A percentile compares a stretch with the other conserved stretches of the same genome.
phyloP scores from a whole-genome alignment of 805 yeast species.

The Spathaspora passalidarum region DNA sequence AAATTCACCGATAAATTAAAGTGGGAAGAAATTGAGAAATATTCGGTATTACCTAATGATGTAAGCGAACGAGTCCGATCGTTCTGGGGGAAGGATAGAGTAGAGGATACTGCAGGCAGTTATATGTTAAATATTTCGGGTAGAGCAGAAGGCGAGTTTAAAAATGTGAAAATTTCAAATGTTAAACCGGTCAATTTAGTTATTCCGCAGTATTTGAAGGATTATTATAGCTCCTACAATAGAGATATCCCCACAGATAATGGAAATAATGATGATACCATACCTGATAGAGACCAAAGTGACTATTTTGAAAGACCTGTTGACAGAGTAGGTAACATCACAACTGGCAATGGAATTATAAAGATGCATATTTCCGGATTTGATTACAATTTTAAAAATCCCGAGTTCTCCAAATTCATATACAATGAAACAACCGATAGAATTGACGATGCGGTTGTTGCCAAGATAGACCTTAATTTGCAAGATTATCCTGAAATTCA shows the following conservation, averaged over 20 bases:
- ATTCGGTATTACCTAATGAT: slow-evolving; percentile 58
- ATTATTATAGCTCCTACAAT: slow-evolving; percentile 21
- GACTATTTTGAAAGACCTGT: slow-evolving; percentile 4
- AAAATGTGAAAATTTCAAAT: slow-evolving; percentile 6
- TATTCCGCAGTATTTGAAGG: slow-evolving; percentile 29
- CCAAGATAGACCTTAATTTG: slow-evolving; percentile 26
- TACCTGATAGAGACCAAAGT: slow-evolving; percentile 21
- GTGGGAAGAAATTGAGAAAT: slow-evolving; percentile 46
- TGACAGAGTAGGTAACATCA: slow-evolving; percentile 26
- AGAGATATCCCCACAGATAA: slow-evolving; percentile 4
- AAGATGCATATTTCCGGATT: slow-evolving; percentile 18
- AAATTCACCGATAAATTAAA: slow-evolving; percentile 38
- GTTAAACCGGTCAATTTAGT: slow-evolving; percentile 16
- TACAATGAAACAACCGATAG: slow-evolving; percentile 10
- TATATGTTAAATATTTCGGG: slow-evolving; percentile 38
- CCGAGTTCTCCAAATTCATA: slow-evolving; percentile 14
- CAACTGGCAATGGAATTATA: slow-evolving; percentile 25
- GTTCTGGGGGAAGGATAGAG: slow-evolving; percentile 48
- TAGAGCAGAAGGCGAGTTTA: slow-evolving; percentile 30
- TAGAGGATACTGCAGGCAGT: slow-evolving; percentile 13
- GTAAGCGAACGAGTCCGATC: slow-evolving; percentile 46
- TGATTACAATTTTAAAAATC: slow-evolving; percentile 22
- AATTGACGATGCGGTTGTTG: slow-evolving; percentile 32
- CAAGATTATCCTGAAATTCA: slow-evolving; percentile 47
- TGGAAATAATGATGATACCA: slow-evolving; percentile 17